These are phyloP conservation scores for Fusarium continuum DNA, from an alignment of 2,329 filamentous ascomycete species.

Conservation along the genomic window DNA sequence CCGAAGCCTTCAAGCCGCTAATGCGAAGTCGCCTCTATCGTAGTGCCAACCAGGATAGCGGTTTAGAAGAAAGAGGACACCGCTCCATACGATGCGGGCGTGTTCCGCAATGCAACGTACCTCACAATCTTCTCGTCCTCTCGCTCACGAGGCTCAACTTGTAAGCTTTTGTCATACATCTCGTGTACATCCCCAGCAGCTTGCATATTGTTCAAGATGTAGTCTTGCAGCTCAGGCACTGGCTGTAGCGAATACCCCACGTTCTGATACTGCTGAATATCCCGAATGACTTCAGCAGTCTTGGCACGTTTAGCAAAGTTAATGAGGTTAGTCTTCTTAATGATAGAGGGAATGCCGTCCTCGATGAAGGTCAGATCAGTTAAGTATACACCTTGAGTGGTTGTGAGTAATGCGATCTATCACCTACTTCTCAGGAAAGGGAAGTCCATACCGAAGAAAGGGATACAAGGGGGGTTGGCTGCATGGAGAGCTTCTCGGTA, in stretches of 20 bases:
- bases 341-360: constrained; percentile 94
- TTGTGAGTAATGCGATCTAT: constrained; percentile 12
- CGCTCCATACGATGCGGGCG: constrained; percentile 36
- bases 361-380: constrained; percentile 99
- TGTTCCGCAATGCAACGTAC: constrained; percentile 63
- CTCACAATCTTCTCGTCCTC: constrained; percentile 99
- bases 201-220: constrained; percentile 96
- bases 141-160: constrained; percentile 91
- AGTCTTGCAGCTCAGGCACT: constrained; percentile 92
- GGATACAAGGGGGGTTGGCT: constrained; percentile 95
- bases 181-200: constrained; percentile 95
- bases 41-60: constrained; percentile 8
- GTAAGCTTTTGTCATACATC: constrained; percentile 98
- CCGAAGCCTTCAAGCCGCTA: not conserved
- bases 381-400: constrained; percentile 80
- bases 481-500: constrained; percentile 93
- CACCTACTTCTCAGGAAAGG: not conserved
- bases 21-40: constrained; percentile 8
- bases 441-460: constrained; percentile 82
- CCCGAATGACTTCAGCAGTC: constrained; percentile 96
- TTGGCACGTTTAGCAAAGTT: constrained; percentile 99
- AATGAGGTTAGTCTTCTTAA: constrained; percentile 96
- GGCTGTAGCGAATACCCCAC: constrained; percentile 92
- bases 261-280: constrained; percentile 99
- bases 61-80: constrained; percentile 36